Evolutionary conservation across 257 asterid species (phyloP), one percentile per base, ranked within the genome.

Genomic region (Fraxinus pennsylvanica): DNA sequence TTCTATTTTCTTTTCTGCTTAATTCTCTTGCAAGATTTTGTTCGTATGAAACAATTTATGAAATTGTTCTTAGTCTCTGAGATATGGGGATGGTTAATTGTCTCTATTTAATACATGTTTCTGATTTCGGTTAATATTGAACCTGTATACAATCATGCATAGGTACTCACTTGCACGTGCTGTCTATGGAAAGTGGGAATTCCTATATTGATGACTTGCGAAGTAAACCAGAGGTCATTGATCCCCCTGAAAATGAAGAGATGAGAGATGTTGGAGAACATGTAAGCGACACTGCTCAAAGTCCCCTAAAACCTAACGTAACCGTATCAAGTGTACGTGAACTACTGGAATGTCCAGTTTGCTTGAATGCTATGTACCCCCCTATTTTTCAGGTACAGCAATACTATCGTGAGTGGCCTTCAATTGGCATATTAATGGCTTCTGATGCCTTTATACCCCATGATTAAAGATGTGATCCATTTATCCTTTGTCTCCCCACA

Each of bases 291-390:
- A 68, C 74, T 39, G 66, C 75, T 70, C 79, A 77, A 45, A 78
- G 38, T 76, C 74, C 68, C 38, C 22, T 72, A 67, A 86, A 86
- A 78, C 74, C 87, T 79, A 84, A 77, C 74, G 74, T 41, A n/a
- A 73, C 86, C 4, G 86, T 81, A 74, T 86, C 84, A 47, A 81
- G 83, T 71, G 87, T 86, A 43, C 82, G 86, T 30, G 85, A 83
- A 38, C 80, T 89, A 21, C 78, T 89, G 83, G 91, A 89, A 80
- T 89, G 92, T 38, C 90, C 92, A 2, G 92, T 85, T 17, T 89
- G 92, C 86, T 82, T 87, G 81, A 89, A 87, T 80, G 88, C 91
- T 22, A 87, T 87, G 92, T 89, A 87, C 39, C 92, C 92, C 35
- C 91, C 91, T 54, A 88, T 88, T 25, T 84, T 84, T 75, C 87